Evolutionary conservation across 768 basidiomycete species (phyloP), one percentile per base, ranked within the genome.

Genomic region (Neoboletus subvelutipes): DNA sequence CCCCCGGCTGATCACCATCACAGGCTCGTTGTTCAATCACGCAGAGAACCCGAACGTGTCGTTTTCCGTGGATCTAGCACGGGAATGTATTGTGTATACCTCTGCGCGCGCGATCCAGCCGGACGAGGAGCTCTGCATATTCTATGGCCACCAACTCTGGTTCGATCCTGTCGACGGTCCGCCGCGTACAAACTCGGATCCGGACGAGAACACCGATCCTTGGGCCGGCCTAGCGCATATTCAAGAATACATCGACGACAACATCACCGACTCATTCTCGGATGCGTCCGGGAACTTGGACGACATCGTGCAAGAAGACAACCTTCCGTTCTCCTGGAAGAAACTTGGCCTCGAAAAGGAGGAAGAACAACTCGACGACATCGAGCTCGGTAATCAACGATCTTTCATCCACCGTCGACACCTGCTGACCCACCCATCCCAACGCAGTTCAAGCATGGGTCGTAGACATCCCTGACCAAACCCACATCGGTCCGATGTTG

Each of bases 1-100:
- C n/a, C n/a, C n/a, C 12, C 3, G 9, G 24, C 50, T 54, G 34
- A 63, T 51, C 41, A n/a, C 20, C 18, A 17, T n/a, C 50, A 28
- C 49, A 91, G 92, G 92, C 5, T 92, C 90, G 3, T 65, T 94
- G 11, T 92, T 94, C 74, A 94, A 92, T 67, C 90, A 92, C 71
- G 84, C 85, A 0, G 74, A 80, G 28, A 55, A 65, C 4, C 90
- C 90, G 7, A 93, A 93, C 69, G 80, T 91, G 18, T 83, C 85
- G 0, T 92, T 83, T 70, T 72, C 73, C 0, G 67, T 87, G 17
- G 83, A 90, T 57, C 57, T 71, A 0, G 57, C 69, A 1, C 80
- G 75, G 0, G 82, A 87, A 56, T 81, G 83, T 10, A 90, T 92
- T 59, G 76, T 75, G 55, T 92, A 86, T 64, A 78, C 75, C 1